phyloP scores from a whole-genome alignment of 495 filamentous ascomycete species.

The Trichoderma parareesei region DNA sequence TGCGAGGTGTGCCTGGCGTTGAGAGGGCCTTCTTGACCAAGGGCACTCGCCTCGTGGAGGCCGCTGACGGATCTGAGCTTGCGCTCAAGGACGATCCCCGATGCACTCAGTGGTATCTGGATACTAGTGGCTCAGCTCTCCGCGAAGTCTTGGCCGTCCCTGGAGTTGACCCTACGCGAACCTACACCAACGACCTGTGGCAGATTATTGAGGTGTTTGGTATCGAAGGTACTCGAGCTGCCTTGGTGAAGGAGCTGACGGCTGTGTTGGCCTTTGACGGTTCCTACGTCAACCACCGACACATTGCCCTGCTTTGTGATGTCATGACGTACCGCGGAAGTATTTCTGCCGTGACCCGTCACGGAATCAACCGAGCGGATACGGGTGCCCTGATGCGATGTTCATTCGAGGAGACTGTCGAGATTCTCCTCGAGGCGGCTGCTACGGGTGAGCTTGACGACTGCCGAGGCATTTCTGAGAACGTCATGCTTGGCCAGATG shows the following conservation, averaged over 20 bases:
- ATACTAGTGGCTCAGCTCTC: slow-evolving; percentile 83
- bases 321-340: slow-evolving; percentile 95
- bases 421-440: slow-evolving; percentile 93
- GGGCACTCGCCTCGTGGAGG: slow-evolving; percentile 53
- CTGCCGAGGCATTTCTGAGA: slow-evolving; percentile 95
- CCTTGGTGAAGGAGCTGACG: slow-evolving; percentile 78
- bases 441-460: slow-evolving; percentile 92
- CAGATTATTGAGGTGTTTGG: slow-evolving; percentile 90
- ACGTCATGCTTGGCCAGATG: slow-evolving; percentile 95
- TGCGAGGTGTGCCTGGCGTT: slow-evolving; percentile 83
- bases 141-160: slow-evolving; percentile 74
- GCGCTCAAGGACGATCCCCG: slow-evolving; percentile 57
- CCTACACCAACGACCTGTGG: slow-evolving; percentile 89
- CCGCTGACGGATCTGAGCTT: slow-evolving; percentile 60
- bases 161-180: slow-evolving; percentile 82
- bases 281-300: slow-evolving; percentile 98
- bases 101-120: slow-evolving; percentile 90
- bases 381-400: slow-evolving; percentile 98
- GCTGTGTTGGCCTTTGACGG: slow-evolving; percentile 92
- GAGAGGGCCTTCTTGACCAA: slow-evolving; percentile 88
- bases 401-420: slow-evolving; percentile 98
- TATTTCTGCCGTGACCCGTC: slow-evolving; percentile 91
- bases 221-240: slow-evolving; percentile 85
- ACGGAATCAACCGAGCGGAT: slow-evolving; percentile 96
- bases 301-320: slow-evolving; percentile 91